Evolutionary conservation across 2,329 filamentous ascomycete species (phyloP).

Genomic region (Hymenoscyphus albidus): DNA sequence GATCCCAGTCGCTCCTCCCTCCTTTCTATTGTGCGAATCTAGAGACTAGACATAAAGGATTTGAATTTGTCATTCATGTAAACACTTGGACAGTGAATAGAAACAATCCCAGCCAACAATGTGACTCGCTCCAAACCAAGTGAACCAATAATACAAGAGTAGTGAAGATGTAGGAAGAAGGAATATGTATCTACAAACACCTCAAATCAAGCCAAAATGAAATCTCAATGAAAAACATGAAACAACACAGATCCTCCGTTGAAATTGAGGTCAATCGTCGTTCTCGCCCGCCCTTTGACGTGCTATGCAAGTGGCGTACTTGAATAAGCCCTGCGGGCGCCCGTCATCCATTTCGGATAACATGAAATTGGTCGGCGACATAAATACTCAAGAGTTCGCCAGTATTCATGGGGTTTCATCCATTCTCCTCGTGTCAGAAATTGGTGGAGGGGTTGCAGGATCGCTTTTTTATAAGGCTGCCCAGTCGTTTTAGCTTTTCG

Average conservation of each 20-base stretch:
- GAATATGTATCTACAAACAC: neutral
- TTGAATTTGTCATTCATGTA: neutral
- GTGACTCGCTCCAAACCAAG: neutral
- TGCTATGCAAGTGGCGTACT: neutral
- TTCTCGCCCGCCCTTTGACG: neutral
- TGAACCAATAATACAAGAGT: neutral
- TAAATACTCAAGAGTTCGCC: neutral
- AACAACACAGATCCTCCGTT: neutral
- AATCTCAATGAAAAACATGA: neutral
- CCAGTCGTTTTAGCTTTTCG: neutral
- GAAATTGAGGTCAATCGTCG: neutral
- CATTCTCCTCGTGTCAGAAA: neutral
- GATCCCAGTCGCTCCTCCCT: neutral
- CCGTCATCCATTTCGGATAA: neutral
- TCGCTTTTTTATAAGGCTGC: neutral
- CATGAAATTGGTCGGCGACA: neutral
- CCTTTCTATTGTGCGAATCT: neutral
- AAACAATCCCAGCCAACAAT: neutral
- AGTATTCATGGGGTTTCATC: neutral
- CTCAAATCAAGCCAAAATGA: neutral
- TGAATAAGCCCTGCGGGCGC: neutral
- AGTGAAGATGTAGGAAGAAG: neutral
- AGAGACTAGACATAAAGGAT: neutral
- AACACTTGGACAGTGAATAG: neutral
- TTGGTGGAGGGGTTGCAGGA: neutral